Conservation (phyloP, 768 basidiomycete species). For the Mycena rebaudengoi region DNA sequence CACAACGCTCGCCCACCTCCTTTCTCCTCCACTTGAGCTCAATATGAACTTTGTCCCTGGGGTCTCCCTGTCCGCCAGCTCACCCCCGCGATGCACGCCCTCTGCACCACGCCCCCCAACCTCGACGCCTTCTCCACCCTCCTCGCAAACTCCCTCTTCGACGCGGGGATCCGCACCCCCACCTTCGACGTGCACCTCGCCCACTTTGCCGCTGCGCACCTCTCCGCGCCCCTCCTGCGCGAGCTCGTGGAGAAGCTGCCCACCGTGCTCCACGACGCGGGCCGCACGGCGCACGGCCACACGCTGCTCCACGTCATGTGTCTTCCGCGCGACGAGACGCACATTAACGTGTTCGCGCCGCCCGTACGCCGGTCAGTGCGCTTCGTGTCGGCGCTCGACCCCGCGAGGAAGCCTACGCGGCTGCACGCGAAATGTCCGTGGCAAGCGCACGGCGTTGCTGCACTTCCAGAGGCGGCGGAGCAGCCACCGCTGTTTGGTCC, state of each 20-base stretch:
- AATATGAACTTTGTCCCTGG: background rate
- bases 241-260: background rate
- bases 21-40: background rate
- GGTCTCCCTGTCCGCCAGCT: background rate
- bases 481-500: background rate
- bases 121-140: background rate
- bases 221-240: background rate
- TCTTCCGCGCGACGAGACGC: background rate
- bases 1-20: background rate
- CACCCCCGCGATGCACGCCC: too few species aligned
- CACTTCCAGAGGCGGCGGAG: background rate
- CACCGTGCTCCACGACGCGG: background rate
- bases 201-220: background rate
- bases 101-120: background rate
- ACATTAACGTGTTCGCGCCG: background rate
- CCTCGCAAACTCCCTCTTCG: background rate
- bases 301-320: background rate
- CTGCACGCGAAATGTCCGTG: background rate
- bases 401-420: background rate
- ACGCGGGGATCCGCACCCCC: background rate
- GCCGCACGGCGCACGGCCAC: background rate
- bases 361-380: background rate
- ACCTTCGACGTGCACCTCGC: background rate
- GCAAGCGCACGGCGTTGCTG: background rate
- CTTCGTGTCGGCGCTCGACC: background rate